These are phyloP conservation scores for Xylaria sp. DNA, from an alignment of 2,329 filamentous ascomycete species.

Conservation along the genomic window DNA sequence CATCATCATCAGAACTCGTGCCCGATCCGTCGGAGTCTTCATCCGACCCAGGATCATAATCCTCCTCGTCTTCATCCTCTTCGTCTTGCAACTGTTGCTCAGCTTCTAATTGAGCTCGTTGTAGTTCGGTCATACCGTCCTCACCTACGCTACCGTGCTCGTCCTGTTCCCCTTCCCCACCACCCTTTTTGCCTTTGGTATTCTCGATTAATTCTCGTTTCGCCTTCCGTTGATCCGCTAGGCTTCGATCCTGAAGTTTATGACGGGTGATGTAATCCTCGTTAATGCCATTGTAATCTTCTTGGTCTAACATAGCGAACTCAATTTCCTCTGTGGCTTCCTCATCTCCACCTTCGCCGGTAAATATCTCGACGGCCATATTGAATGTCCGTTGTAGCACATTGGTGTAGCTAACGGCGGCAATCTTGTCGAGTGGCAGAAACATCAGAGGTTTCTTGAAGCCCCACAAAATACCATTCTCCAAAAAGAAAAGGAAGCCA, in stretches of 20 bases:
- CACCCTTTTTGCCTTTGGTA: constrained; percentile 59
- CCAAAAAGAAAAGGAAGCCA: constrained; percentile 74
- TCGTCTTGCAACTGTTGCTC: constrained; percentile 68
- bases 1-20: constrained; percentile 61
- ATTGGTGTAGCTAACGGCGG: constrained; percentile 73
- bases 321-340: constrained; percentile 70
- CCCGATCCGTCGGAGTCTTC: constrained; percentile 69
- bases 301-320: constrained; percentile 76
- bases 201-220: constrained; percentile 73
- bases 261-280: constrained; percentile 70
- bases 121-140: constrained; percentile 61
- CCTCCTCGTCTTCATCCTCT: constrained; percentile 73
- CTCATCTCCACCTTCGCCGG: constrained; percentile 53
- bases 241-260: constrained; percentile 72
- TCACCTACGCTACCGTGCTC: constrained; percentile 60
- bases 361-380: constrained; percentile 70
- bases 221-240: constrained; percentile 74
- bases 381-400: constrained; percentile 77
- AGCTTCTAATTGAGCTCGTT: constrained; percentile 61
- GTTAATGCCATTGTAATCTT: constrained; percentile 73
- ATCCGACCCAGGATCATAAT: constrained; percentile 72
- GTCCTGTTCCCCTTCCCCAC: constrained; percentile 52
- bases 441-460: constrained; percentile 78
- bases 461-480: constrained; percentile 74
- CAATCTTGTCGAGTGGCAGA: constrained; percentile 69